Base-by-base conservation (phyloP, 2,329 filamentous ascomycete genomes). In the Botrytis fabae region DNA sequence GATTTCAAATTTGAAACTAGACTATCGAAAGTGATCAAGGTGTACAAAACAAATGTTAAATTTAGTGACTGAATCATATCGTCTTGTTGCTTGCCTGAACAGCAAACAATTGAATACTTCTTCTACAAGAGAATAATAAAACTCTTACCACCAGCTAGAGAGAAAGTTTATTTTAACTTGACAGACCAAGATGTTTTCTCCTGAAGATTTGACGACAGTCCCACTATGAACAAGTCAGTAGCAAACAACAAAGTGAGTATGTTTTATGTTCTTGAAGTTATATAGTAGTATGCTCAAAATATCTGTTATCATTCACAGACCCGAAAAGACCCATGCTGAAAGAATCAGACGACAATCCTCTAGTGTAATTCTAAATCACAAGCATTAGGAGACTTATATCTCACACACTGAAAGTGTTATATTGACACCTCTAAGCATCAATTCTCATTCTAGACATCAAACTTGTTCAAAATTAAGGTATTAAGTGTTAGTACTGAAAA, bases 401-500 rank as follows among this genome's bases (percentile, higher is more conserved):
- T 32, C 1, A 65, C 1, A 35, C 18, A 25, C 1, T 65, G 3
- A n/a, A 65, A 38, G 16, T 38, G 4, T 8, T 1, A 18, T 1
- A 65, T 38, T 9, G 16, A 14, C 2, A 35, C 4, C 12, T 25
- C 0, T 16, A n/a, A 35, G 8, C 16, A 5, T 3, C 0, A 10
- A 38, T 65, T 0, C 4, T 4, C 3, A 48, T 51, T 12, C 0
- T 8, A 9, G 2, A 65, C 1, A 25, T 1, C 9, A 18, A 38
- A 18, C 1, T 2, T 5, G 16, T 64, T 12, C 0, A 3, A 38
- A 16, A 18, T 8, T 1, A 14, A 18, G 12, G 51, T 2, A 48
- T 48, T 0, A 38, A 28, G n/a, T 1, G 3, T 48, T 8, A 38
- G 1, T n/a, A 10, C 0, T 4, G 9, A 0, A 0, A 9, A n/a